Base-by-base conservation (phyloP, 2,329 filamentous ascomycete species). In the Cytospora schulzeri region DNA sequence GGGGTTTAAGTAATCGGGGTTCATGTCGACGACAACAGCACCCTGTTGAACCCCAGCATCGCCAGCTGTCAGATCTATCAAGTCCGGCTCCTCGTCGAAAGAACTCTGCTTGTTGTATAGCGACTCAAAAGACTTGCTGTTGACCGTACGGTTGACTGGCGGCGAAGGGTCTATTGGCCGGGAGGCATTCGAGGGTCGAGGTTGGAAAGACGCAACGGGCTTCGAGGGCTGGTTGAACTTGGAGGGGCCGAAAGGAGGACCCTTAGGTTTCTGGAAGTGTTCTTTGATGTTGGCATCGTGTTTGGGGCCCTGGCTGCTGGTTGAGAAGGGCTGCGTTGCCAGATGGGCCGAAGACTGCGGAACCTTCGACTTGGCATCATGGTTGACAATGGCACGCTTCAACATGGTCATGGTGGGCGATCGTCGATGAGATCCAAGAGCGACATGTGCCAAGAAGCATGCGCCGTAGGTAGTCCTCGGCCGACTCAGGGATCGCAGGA, bases 311-410 rank as follows among this genome's bases (percentile, higher is more conserved):
- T 83, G 82, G 69, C 81, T 87, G 73, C 83, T 87, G 1, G 86
- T 86, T 4, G 84, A 80, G 68, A 88, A 85, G 19, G 84, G 76
- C 64, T 84, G 79, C 72, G 87, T 85, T 5, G 78, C 74, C 52
- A 84, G 72, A 56, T 73, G 69, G 12, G 52, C 65, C n/a, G 60
- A 60, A n/a, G 73, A 72, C 26, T 71, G 63, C 19, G 56, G 60
- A 28, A 53, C 35, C 52, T 66, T 71, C 7, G 74, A 70, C 62
- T 74, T 76, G 65, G 79, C 77, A 74, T 78, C 72, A 68, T 75
- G 79, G 14, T 63, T 70, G 50, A 72, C 70, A 31, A 62, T 65
- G 12, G 65, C 65, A 56, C 65, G 65, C 62, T 57, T 59, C 28
- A 67, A 65, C 65, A 67, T 67, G 62, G 29, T 62, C 55, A 63